phyloP scores from a whole-genome alignment of 2,329 filamentous ascomycete species.

The Fusarium verrucosum region DNA sequence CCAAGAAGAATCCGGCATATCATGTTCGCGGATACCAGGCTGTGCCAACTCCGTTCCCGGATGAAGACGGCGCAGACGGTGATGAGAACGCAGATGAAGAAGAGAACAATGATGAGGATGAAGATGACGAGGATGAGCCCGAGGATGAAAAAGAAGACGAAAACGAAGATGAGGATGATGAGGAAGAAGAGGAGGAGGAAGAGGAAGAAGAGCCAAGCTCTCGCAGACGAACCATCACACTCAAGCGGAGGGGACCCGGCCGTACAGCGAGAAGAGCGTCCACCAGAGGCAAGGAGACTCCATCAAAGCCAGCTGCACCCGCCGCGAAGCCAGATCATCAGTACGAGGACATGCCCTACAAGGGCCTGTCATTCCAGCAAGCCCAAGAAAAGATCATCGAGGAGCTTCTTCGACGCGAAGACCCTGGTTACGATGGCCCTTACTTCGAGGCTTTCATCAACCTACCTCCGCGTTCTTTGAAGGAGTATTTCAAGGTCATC shows the following conservation, averaged over 20 bases:
- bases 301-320: constrained; percentile 48
- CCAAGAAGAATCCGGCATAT: constrained; percentile 85
- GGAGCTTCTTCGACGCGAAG: constrained; percentile 74
- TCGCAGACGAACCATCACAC: constrained; percentile 51
- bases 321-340: constrained; percentile 60
- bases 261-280: constrained; percentile 49
- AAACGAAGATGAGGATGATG: constrained; percentile 47
- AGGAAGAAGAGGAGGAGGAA: constrained; percentile 45
- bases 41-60: constrained; percentile 72
- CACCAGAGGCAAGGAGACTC: constrained; percentile 46
- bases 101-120: constrained; percentile 48
- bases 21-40: constrained; percentile 73
- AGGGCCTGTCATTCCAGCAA: constrained; percentile 80
- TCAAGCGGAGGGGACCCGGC: constrained; percentile 51
- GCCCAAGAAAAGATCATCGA: constrained; percentile 87
- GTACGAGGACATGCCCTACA: constrained; percentile 68
- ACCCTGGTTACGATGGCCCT: constrained; percentile 74
- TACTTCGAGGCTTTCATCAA: constrained; percentile 79
- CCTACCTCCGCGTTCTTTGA: constrained; percentile 77
- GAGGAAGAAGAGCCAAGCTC: constrained; percentile 46
- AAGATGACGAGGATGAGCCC: constrained; percentile 45
- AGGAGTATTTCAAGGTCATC: constrained; percentile 89
- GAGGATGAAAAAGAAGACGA: constrained; percentile 42
- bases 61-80: constrained; percentile 43
- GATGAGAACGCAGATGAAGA: constrained; percentile 48